These are phyloP conservation scores for Metarhizium album DNA, from an alignment of 2,329 filamentous ascomycete species.

Conservation along the genomic window DNA sequence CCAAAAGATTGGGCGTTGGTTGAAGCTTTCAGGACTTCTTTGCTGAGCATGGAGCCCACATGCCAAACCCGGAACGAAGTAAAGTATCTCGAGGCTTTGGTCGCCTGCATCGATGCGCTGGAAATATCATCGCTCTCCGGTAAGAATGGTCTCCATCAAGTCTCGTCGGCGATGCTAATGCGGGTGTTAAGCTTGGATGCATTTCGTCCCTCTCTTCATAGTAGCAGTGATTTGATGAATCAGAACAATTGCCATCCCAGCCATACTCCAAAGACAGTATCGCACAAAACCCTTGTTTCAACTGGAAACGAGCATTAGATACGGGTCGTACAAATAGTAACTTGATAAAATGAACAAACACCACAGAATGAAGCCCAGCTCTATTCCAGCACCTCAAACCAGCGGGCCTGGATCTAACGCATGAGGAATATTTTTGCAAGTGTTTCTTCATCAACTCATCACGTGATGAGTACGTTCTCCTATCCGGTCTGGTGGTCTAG, in stretches of 20 bases:
- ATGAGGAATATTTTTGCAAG: too few species aligned
- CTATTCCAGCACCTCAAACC: neutral
- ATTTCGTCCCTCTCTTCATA: neutral
- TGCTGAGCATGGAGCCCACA: slow-evolving; percentile 11
- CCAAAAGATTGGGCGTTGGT: slow-evolving; percentile 12
- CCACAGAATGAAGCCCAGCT: too few species aligned
- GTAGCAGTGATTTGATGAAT: neutral
- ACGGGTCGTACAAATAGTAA: too few species aligned
- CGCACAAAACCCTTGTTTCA: too few species aligned
- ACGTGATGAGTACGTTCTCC: neutral
- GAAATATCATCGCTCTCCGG: slow-evolving; percentile 12
- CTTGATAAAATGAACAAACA: too few species aligned
- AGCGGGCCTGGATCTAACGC: too few species aligned
- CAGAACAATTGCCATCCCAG: too few species aligned
- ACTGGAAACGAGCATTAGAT: too few species aligned
- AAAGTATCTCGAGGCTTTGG: slow-evolving; percentile 11
- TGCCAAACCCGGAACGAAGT: slow-evolving; percentile 11
- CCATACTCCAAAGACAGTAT: too few species aligned
- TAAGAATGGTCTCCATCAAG: slow-evolving; percentile 2
- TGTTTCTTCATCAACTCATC: neutral
- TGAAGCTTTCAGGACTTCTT: slow-evolving; percentile 12
- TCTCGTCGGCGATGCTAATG: neutral
- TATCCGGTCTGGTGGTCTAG: slow-evolving; percentile 44
- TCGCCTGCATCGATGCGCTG: slow-evolving; percentile 8
- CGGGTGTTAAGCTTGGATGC: neutral